Evolutionary conservation across 1,284 basidiomycete species (phyloP).

Genomic region (Pseudozyma hubeiensis): DNA sequence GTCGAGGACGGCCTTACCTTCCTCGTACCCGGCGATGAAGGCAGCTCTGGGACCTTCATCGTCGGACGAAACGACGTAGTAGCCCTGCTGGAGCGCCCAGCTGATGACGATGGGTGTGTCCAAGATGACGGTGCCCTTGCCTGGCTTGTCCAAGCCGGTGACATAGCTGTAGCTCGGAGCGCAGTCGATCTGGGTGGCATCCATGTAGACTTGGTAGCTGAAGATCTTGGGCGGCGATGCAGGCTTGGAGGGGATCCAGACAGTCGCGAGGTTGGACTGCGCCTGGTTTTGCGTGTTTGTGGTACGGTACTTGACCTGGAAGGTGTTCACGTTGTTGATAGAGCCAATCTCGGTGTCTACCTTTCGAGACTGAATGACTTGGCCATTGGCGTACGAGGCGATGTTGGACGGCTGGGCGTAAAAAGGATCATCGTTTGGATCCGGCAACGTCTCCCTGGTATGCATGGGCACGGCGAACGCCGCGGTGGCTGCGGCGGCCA

Average conservation of each 20-base stretch:
- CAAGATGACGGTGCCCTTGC: constrained; percentile 25
- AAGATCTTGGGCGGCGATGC: constrained; percentile 52
- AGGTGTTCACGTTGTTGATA: constrained; percentile 33
- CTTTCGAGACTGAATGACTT: constrained; percentile 44
- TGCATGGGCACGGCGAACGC: constrained; percentile 25
- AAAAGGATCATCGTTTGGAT: constrained; percentile 55
- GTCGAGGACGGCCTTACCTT: constrained; percentile 56
- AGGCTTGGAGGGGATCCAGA: constrained; percentile 52
- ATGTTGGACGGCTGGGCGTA: constrained; percentile 41
- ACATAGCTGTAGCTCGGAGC: constrained; percentile 48
- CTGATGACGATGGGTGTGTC: constrained; percentile 43
- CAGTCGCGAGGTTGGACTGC: constrained; percentile 44
- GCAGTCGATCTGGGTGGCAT: constrained; percentile 49
- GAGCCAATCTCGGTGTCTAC: constrained; percentile 34
- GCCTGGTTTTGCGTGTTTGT: constrained; percentile 31
- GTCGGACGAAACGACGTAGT: constrained; percentile 61
- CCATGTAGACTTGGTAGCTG: constrained; percentile 49
- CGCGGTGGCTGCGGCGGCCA: constrained; percentile 19
- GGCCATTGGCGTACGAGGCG: constrained; percentile 35
- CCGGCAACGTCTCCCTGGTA: constrained; percentile 11
- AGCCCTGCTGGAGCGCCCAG: constrained; percentile 57
- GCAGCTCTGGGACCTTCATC: constrained; percentile 51
- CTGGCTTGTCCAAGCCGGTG: constrained; percentile 22
- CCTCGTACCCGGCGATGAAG: constrained; percentile 54
- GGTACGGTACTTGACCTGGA: constrained; percentile 57